These are phyloP conservation scores for Heliocybe sulcata DNA, from an alignment of 1,284 basidiomycete genomes.

Conservation along the genomic window DNA sequence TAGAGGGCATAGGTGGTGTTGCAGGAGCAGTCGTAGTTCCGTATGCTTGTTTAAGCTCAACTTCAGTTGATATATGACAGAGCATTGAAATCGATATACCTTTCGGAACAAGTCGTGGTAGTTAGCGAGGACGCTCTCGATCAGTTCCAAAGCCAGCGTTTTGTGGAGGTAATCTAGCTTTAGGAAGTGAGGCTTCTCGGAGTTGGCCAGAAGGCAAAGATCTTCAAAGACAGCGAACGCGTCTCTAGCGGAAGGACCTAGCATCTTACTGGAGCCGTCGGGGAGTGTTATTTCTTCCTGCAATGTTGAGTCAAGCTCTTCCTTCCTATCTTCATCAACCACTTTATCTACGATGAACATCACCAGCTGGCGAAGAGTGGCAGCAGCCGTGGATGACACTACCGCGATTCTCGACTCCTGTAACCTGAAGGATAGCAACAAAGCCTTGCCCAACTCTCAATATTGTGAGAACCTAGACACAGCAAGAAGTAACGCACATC, in stretches of 20 bases:
- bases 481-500: conserved; percentile 48
- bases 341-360: conserved; percentile 99
- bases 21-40: conserved; percentile 80
- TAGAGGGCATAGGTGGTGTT: conserved; percentile 86
- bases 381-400: conserved; percentile 95
- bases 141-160: conserved; percentile 92
- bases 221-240: conserved; percentile 88
- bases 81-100: conserved; percentile 31
- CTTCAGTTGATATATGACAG: not conserved
- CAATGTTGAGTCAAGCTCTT: conserved; percentile 18
- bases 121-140: conserved; percentile 95
- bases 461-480: not conserved
- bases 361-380: conserved; percentile 91
- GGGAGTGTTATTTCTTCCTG: conserved; percentile 49
- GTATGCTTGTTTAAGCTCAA: conserved; percentile 45
- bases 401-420: conserved; percentile 95
- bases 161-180: conserved; percentile 83
- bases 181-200: conserved; percentile 79
- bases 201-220: conserved; percentile 80
- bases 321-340: conserved; percentile 66
- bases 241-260: conserved; percentile 81
- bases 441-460: conserved; percentile 43
- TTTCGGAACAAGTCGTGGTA: conserved; percentile 85
- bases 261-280: conserved; percentile 47
- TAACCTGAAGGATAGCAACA: conserved; percentile 88